A percentile compares a stretch with the other conserved stretches of the same genome.
These are phyloP conservation scores for Xylariaceae sp. DNA, from an alignment of 2,329 filamentous ascomycete species.

Conservation along the genomic window DNA sequence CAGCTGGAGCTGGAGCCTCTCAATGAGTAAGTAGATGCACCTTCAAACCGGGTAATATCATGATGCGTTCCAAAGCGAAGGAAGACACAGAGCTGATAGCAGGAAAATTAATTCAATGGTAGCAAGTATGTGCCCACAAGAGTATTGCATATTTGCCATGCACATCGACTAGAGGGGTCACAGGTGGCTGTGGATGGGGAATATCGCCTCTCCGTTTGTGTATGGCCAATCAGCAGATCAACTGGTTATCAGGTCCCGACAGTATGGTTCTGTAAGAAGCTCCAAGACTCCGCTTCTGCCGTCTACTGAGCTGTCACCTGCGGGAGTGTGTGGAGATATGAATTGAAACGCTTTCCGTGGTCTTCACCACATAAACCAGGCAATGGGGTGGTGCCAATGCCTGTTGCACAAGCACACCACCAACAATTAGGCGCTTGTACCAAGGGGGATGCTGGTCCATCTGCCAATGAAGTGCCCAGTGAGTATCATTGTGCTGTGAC, in stretches of 20 bases:
- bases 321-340: not conserved
- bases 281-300: conserved; percentile 7
- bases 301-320: conserved; percentile 5
- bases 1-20: not conserved
- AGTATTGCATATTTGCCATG: conserved; percentile 6
- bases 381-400: conserved; percentile 2
- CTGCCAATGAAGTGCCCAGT: not conserved
- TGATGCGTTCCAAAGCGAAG: not conserved
- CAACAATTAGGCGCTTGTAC: not conserved
- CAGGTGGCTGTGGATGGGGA: conserved; percentile 4
- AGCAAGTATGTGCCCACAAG: conserved; percentile 3
- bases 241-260: conserved; percentile 5
- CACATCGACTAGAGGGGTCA: conserved; percentile 7
- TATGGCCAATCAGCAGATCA: conserved; percentile 9
- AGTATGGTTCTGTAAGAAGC: conserved; percentile 10
- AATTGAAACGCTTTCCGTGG: conserved; percentile 3
- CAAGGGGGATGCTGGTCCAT: not conserved
- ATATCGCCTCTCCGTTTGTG: not conserved
- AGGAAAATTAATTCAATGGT: not conserved
- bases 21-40: not conserved
- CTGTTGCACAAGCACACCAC: conserved; percentile 3
- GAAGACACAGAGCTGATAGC: not conserved
- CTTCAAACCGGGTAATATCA: not conserved
- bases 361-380: not conserved
- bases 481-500: not conserved